Percentiles rank a stretch among this genome's conserved stretches.
Conservation (phyloP, 805 yeast genomes). For the Lachancea meyersii region DNA sequence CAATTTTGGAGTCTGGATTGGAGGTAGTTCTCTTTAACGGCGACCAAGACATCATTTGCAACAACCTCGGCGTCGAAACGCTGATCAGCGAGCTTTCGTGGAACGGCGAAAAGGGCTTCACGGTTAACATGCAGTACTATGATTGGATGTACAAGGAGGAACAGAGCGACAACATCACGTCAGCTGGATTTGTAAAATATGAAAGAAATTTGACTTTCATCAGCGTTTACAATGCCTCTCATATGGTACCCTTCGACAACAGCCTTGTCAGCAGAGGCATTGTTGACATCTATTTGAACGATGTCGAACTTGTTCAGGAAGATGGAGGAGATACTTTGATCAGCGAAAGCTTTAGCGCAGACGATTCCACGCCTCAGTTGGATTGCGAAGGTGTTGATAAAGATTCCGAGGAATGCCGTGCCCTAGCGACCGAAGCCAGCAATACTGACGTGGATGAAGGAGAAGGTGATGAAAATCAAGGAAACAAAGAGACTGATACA, state of each 20-base stretch:
- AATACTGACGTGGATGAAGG: too few species aligned
- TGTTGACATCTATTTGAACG: slow-evolving; percentile 46
- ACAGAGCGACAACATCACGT: slow-evolving; percentile 29
- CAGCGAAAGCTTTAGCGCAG: slow-evolving; percentile 20
- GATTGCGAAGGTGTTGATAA: slow-evolving; percentile 62
- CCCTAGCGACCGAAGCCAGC: slow-evolving; percentile 55
- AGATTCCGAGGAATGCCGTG: slow-evolving; percentile 49
- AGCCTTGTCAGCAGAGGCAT: slow-evolving; percentile 66
- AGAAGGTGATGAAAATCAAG: slow-evolving; percentile 41
- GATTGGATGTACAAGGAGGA: slow-evolving; percentile 38
- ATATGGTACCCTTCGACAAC: slow-evolving; percentile 88
- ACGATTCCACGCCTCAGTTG: slow-evolving; percentile 51
- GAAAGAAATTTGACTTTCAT: slow-evolving; percentile 75
- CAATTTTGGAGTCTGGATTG: slow-evolving; percentile 45
- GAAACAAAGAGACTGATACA: slow-evolving; percentile 41
- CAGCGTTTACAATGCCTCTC: slow-evolving; percentile 70
- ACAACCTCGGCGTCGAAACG: slow-evolving; percentile 65
- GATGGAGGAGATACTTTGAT: slow-evolving; percentile 44
- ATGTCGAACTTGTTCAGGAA: slow-evolving; percentile 49
- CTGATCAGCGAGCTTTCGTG: slow-evolving; percentile 58
- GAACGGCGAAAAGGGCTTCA: slow-evolving; percentile 46
- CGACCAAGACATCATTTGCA: slow-evolving; percentile 83
- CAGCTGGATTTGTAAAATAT: slow-evolving; percentile 41
- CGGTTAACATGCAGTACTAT: slow-evolving; percentile 20
- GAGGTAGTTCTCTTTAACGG: slow-evolving; percentile 79